Evolutionary conservation across 129 eudicot species (phyloP), one percentile per base, ranked within the genome.

Genomic region (Escallonia rubra): DNA sequence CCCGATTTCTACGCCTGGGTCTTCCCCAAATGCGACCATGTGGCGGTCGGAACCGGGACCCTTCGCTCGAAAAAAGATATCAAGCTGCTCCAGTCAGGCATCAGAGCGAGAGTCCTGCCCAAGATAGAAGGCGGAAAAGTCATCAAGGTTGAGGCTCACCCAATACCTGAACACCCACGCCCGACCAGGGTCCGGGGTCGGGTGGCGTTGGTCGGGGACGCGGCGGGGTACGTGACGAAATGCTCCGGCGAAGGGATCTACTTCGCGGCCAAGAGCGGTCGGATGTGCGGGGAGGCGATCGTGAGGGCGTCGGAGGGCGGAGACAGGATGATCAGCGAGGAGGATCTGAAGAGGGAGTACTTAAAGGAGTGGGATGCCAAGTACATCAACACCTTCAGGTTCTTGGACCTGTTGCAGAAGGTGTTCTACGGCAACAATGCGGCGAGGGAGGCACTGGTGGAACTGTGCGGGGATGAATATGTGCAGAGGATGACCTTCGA

Each of bases 1-100:
- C 92, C 92, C 2, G 92, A 86, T 52, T 86, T 86, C 62, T 86
- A 86, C 63, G 88, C 74, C 10, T 82, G 92, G 92, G 92, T 86
- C 14, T 86, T 79, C 68, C 92, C 88, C 10, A 86, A 86, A 63
- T 82, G 83, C 47, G 92, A 82, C 75, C 88, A 86, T 57, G 88
- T 86, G 16, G 92, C 85, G 3, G 92, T 86, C 3, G 92, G 86
- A 41, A 86, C 92, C 0, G 91, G 91, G 9, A 82, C 92, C 1
- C 52, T 82, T 0, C 34, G 55, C 13, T 72, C 76, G 0, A 86
- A 79, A 60, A 70, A 69, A 8, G 64, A 79, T 52, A 70, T 82
- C 49, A 80, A 86, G 41, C 10, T 23, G 13, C 53, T 79, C 34
- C 88, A 86, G 49, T 42, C 42, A 10, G 88, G 81, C 43, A 76